Evolutionary conservation across 345 rosid species (phyloP).

Genomic region (thale cress (Arabidopsis thaliana)): DNA sequence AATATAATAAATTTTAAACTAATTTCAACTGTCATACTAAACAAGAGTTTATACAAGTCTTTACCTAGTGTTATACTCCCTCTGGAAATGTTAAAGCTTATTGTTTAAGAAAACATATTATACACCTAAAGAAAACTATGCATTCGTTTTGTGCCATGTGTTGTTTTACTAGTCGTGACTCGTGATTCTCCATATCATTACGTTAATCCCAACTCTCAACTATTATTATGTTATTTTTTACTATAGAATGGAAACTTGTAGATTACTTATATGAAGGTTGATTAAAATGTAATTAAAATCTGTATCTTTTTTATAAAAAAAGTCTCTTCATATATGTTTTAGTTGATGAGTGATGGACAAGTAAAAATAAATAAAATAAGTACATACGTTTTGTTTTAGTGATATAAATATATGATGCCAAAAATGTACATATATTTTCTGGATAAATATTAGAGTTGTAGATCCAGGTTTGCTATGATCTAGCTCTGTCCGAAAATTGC

Average conservation of each 20-base stretch:
- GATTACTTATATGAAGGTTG: background rate
- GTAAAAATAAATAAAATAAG: background rate
- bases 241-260: background rate
- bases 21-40: too few relatives aligned
- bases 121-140: slow-evolving; percentile 3
- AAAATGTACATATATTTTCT: background rate
- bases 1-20: too few relatives aligned
- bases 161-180: background rate
- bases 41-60: too few relatives aligned
- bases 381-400: background rate
- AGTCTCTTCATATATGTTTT: background rate
- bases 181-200: background rate
- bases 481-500: slow-evolving; percentile 26
- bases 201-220: slow-evolving; percentile 13
- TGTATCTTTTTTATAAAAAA: too few relatives aligned
- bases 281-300: background rate
- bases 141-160: slow-evolving; percentile 10
- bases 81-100: background rate
- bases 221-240: background rate
- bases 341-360: background rate
- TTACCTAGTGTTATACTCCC: too few relatives aligned
- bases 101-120: background rate
- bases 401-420: background rate
- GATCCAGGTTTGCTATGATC: slow-evolving; percentile 29
- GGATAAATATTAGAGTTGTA: slow-evolving; percentile 31